Evolutionary conservation across 768 basidiomycete species (phyloP), one percentile per base, ranked within the genome.

Genomic region (Filobasidium floriforme): DNA sequence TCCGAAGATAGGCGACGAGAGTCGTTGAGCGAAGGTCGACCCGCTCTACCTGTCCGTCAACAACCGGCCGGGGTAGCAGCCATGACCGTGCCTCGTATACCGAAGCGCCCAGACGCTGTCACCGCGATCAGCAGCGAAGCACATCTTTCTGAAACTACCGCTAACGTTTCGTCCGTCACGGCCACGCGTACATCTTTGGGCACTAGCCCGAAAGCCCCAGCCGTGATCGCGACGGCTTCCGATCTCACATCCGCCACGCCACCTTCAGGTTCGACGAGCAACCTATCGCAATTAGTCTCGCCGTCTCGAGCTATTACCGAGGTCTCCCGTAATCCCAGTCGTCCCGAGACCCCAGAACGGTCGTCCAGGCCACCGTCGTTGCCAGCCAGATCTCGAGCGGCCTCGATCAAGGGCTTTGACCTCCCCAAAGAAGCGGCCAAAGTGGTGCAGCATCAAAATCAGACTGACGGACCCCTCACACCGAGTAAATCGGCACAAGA

Each of bases 81-180:
- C 4, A 77, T 77, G 76, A 71, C 75, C 0, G 76, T 77, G 12
- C 76, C 76, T 28, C 9, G 76, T 29, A 71, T 77, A 3, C 72
- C 71, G 7, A 75, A 73, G 60, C 68, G 76, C 28, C 74, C 76
- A 14, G 74, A 73, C n/a, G 68, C 75, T 54, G 72, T 75, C 22
- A 73, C 73, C 6, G 71, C 73, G 10, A 66, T 76, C n/a, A 57
- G 54, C 15, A 57, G 54, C 29, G 29, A 24, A n/a, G 14, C 54
- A 2, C 14, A 28, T 57, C 4, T 15, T 6, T 18, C 52, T 59
- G 11, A 28, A n/a, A n/a, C n/a, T 15, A 55, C 0, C 28, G 41
- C 41, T 22, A 19, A 41, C 57, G 41, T 59, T 14, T 22, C 46
- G 18, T 22, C 46, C 22, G 12, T 49, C 22, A 15, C 22, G 6